These are phyloP conservation scores for peach (Prunus persica) DNA, from an alignment of 306 rosid genomes.

Conservation along the genomic window Prunus_persica_NCBIv2 NC_034013.1:5170001-5170500, in stretches of 20 bases:
- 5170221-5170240: conserved; percentile 13
- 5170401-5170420: not conserved
- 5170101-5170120: conserved; percentile 24
- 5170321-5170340: not conserved
- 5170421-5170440: not conserved
- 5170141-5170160: conserved; percentile 39
- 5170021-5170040: conserved; percentile 91
- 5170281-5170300: conserved; percentile 3
- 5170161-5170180: conserved; percentile 35
- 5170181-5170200: conserved; percentile 34
- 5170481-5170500: not conserved
- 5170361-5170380: conserved; percentile 2
- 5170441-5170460: not conserved
- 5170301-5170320: not conserved
- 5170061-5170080: conserved; percentile 70
- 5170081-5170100: conserved; percentile 52
- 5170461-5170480: not conserved
- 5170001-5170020: conserved; percentile 65
- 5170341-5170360: not conserved
- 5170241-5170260: not conserved
- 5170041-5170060: conserved; percentile 97
- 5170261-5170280: not conserved
- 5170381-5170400: not conserved
- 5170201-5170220: not conserved
- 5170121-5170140: conserved; percentile 27